Conservation (phyloP, 257 asterid genomes). For the Fraxinus americana region DNA sequence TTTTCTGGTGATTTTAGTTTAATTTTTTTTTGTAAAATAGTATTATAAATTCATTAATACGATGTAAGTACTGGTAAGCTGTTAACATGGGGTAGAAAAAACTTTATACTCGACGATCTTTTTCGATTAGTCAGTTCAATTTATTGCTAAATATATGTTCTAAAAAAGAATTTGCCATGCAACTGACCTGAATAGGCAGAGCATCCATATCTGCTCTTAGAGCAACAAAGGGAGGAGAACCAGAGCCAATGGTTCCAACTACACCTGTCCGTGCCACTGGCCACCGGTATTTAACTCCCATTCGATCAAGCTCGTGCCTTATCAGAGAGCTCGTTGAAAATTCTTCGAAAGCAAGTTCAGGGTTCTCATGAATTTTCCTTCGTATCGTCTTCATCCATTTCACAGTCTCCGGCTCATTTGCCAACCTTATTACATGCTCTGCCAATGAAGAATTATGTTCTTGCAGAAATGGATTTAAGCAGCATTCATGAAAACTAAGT, state of each 20-base stretch:
- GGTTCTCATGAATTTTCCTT: slow-evolving; percentile 52
- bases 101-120: too few species aligned
- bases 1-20: neutral
- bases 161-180: too few species aligned
- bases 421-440: slow-evolving; percentile 31
- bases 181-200: slow-evolving; percentile 51
- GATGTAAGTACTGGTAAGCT: too few species aligned
- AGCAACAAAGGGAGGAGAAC: slow-evolving; percentile 58
- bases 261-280: slow-evolving; percentile 63
- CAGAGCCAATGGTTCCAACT: slow-evolving; percentile 49
- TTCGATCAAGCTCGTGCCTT: slow-evolving; percentile 45
- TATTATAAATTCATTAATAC: neutral
- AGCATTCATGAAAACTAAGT: neutral
- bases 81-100: too few species aligned
- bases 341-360: slow-evolving; percentile 59
- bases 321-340: slow-evolving; percentile 44
- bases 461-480: slow-evolving; percentile 20
- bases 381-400: slow-evolving; percentile 46
- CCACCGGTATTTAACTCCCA: slow-evolving; percentile 48
- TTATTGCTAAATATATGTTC: neutral
- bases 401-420: slow-evolving; percentile 31
- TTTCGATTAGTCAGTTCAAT: neutral
- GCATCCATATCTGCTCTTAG: slow-evolving; percentile 72
- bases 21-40: too few species aligned
- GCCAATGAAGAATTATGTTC: slow-evolving; percentile 23